Conservation (phyloP, 2,329 filamentous ascomycete genomes). For the Metarhizium humberi region DNA sequence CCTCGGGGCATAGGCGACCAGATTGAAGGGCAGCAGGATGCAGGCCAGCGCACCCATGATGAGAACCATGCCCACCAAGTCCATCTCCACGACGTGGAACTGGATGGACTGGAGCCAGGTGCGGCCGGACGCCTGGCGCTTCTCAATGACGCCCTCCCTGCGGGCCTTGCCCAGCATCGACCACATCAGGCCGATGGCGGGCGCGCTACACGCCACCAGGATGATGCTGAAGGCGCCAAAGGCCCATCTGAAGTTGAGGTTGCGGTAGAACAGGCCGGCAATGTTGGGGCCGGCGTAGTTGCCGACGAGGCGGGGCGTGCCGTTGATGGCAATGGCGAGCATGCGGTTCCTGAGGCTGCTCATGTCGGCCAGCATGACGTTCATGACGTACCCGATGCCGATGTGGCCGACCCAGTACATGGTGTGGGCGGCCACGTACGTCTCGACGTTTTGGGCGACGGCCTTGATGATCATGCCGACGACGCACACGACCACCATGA, state of each 20-base stretch:
- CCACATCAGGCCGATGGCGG: too few species aligned
- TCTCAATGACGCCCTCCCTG: too few species aligned
- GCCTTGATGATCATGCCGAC: conserved; percentile 51
- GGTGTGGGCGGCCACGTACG: conserved; percentile 29
- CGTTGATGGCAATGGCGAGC: conserved; percentile 28
- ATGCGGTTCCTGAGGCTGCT: conserved; percentile 29
- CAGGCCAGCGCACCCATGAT: conserved; percentile 47
- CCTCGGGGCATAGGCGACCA: conserved; percentile 37
- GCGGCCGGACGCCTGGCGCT: too few species aligned
- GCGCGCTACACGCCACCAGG: neutral
- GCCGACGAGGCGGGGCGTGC: conserved; percentile 35
- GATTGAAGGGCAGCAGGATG: conserved; percentile 53
- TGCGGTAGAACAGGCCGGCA: conserved; percentile 20
- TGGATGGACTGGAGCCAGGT: too few species aligned
- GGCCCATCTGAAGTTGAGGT: conserved; percentile 26
- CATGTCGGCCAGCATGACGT: conserved; percentile 57
- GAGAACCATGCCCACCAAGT: conserved; percentile 36
- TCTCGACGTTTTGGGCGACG: conserved; percentile 31
- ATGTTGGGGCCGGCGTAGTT: conserved; percentile 20
- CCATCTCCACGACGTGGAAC: too few species aligned
- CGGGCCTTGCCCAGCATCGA: too few species aligned
- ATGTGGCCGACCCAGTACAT: conserved; percentile 54
- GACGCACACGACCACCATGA: conserved; percentile 38
- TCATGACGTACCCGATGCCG: conserved; percentile 50
- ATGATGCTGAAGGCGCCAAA: conserved; percentile 54